A percentile compares a stretch with the other conserved stretches of the same genome.
These are phyloP conservation scores for Alternaria sp. DNA, from an alignment of 2,329 filamentous ascomycete genomes.

Conservation along the genomic window DNA sequence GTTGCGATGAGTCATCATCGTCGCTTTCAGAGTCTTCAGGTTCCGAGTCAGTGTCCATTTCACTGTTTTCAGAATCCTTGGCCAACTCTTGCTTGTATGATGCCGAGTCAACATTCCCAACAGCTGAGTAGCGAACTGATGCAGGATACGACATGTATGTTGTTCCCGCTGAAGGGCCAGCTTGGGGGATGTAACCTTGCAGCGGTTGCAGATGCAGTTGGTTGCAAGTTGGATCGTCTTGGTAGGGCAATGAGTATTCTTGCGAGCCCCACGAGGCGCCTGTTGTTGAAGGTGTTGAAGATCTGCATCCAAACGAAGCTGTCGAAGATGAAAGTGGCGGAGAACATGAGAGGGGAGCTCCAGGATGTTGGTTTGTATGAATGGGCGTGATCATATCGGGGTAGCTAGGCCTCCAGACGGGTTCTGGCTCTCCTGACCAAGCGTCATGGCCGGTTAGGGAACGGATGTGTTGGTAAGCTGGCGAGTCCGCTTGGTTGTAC, in stretches of 20 bases:
- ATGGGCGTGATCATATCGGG: not conserved
- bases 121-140: not conserved
- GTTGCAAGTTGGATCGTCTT: not conserved
- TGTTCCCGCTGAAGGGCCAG: not conserved
- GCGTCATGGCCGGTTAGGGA: not conserved
- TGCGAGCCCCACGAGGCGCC: conserved; percentile 55
- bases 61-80: not conserved
- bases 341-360: no score
- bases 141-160: not conserved
- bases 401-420: conserved; percentile 8
- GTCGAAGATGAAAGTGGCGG: conserved; percentile 69
- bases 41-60: not conserved
- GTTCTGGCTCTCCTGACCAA: conserved; percentile 3
- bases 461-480: not conserved
- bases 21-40: not conserved
- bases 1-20: not conserved
- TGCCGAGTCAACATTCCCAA: not conserved
- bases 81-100: not conserved
- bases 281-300: conserved; percentile 73
- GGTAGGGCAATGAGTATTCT: conserved; percentile 1
- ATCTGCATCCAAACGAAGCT: conserved; percentile 77
- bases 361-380: no score
- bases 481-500: conserved; percentile 2
- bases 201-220: conserved; percentile 3
- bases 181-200: not conserved